Evolutionary conservation across 192 early-diverging fungal species (phyloP), one percentile per base, ranked within the genome.

Genomic region (Gonapodya sp.): DNA sequence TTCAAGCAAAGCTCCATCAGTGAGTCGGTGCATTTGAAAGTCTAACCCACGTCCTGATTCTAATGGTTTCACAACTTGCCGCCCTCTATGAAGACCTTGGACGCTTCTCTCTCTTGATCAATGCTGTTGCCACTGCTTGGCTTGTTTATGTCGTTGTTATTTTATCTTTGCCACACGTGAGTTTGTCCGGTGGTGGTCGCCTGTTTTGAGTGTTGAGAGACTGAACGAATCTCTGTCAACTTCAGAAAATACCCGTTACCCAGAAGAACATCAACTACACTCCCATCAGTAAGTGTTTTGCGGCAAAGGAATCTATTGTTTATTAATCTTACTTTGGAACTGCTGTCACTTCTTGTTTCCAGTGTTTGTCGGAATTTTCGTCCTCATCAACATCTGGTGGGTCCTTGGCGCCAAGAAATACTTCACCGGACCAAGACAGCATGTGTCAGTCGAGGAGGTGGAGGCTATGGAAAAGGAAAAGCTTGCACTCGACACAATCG

Each of bases 261-360:
- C 8, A 24, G 8, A 16, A 8, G 24, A 64, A 64, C 46, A 16
- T 64, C 8, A 64, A 64, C 46, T 24, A 16, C 46, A 64, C 8
- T 24, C 46, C 46, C 46, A 64, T 64, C 46, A 64, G 46, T 64
- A 64, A 64, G 46, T 64, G n/a, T n/a, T n/a, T n/a, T n/a, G n/a
- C n/a, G n/a, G n/a, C n/a, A n/a, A n/a, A n/a, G n/a, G n/a, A n/a
- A n/a, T n/a, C n/a, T n/a, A n/a, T n/a, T n/a, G n/a, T n/a, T n/a
- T n/a, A n/a, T n/a, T n/a, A n/a, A n/a, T n/a, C n/a, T n/a, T n/a
- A n/a, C n/a, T n/a, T n/a, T n/a, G n/a, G n/a, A n/a, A n/a, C n/a
- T n/a, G n/a, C n/a, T n/a, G n/a, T n/a, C n/a, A n/a, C n/a, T n/a
- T n/a, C n/a, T n/a, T n/a, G 24, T 16, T 24, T 64, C 8, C 8